Conservation (phyloP, 2,329 filamentous ascomycete species). For the Ophiocordyceps sinensis region DNA sequence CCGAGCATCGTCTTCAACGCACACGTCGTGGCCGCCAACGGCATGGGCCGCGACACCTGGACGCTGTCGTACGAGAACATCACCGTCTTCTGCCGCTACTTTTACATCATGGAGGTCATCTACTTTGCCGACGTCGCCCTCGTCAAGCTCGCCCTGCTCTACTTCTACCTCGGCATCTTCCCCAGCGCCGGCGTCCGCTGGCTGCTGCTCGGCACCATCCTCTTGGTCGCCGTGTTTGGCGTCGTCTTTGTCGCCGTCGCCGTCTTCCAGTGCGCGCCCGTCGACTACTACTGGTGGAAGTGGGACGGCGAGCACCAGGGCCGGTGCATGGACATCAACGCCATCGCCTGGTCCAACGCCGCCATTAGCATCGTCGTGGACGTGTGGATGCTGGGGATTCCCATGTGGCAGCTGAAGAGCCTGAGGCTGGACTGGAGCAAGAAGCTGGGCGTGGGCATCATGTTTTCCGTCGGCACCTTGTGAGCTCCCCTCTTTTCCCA, state of each 20-base stretch:
- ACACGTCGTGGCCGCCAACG: constrained; percentile 19
- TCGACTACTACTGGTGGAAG: constrained; percentile 35
- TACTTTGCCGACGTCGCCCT: constrained; percentile 32
- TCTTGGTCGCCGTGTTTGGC: constrained; percentile 23
- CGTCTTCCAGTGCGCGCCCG: constrained; percentile 36
- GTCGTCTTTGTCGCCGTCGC: constrained; percentile 25
- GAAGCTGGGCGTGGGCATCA: constrained; percentile 31
- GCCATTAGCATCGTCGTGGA: constrained; percentile 38
- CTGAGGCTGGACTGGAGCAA: constrained; percentile 31
- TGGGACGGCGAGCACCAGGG: constrained; percentile 35
- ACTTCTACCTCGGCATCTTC: constrained; percentile 43
- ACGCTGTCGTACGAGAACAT: constrained; percentile 26
- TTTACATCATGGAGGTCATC: constrained; percentile 27
- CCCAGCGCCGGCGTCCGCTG: constrained; percentile 21
- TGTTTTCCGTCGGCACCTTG: constrained; percentile 37
- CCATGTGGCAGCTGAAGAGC: constrained; percentile 26
- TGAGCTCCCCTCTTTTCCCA: constrained; percentile 9
- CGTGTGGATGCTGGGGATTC: constrained; percentile 35
- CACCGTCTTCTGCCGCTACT: constrained; percentile 25
- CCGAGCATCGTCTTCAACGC: constrained; percentile 17
- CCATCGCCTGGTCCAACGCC: constrained; percentile 35
- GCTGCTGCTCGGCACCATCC: constrained; percentile 27
- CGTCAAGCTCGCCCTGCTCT: constrained; percentile 35
- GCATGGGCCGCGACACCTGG: constrained; percentile 37
- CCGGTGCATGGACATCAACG: constrained; percentile 32